Conservation (phyloP, 495 filamentous ascomycete genomes). For the Cairneyella variabilis region DNA sequence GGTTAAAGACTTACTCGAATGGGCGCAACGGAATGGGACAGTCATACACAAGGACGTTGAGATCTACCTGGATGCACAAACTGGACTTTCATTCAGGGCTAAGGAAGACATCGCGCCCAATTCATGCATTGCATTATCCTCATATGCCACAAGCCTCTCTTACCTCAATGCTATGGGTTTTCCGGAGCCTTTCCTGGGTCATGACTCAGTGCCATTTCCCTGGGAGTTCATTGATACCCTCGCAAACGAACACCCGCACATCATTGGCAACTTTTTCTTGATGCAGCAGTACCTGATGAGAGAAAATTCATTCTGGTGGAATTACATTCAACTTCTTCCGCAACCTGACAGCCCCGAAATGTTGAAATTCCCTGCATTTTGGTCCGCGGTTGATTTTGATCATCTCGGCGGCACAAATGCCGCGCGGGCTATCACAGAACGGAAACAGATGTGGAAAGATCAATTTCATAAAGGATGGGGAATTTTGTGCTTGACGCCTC, state of each 20-base stretch:
- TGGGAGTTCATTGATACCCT: slow-evolving; percentile 13
- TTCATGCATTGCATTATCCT: slow-evolving; percentile 10
- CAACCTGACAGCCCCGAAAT: slow-evolving; percentile 44
- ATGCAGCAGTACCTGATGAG: slow-evolving; percentile 35
- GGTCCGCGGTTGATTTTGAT: slow-evolving; percentile 34
- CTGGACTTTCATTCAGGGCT: slow-evolving; percentile 20
- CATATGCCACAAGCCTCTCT: slow-evolving; percentile 16
- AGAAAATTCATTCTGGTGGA: slow-evolving; percentile 44
- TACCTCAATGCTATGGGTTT: slow-evolving; percentile 18
- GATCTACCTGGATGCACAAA: slow-evolving; percentile 12
- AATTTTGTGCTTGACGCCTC: too few species aligned
- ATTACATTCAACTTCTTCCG: slow-evolving; percentile 48
- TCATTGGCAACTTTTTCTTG: slow-evolving; percentile 26
- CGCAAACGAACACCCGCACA: slow-evolving; percentile 12
- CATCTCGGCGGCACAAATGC: slow-evolving; percentile 49
- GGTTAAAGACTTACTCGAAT: slow-evolving; percentile 12
- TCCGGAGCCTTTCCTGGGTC: not conserved
- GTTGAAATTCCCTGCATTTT: slow-evolving; percentile 29
- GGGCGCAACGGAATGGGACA: slow-evolving; percentile 6
- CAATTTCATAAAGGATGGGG: slow-evolving; percentile 13
- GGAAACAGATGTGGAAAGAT: slow-evolving; percentile 19
- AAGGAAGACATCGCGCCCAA: not conserved
- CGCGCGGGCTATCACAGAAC: slow-evolving; percentile 34
- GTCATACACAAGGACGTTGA: slow-evolving; percentile 12
- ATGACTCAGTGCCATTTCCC: slow-evolving; percentile 15